A percentile compares a stretch with the other conserved stretches of the same genome.
phyloP scores from a whole-genome alignment of 2,329 filamentous ascomycete species.

The Penicillium sp. region DNA sequence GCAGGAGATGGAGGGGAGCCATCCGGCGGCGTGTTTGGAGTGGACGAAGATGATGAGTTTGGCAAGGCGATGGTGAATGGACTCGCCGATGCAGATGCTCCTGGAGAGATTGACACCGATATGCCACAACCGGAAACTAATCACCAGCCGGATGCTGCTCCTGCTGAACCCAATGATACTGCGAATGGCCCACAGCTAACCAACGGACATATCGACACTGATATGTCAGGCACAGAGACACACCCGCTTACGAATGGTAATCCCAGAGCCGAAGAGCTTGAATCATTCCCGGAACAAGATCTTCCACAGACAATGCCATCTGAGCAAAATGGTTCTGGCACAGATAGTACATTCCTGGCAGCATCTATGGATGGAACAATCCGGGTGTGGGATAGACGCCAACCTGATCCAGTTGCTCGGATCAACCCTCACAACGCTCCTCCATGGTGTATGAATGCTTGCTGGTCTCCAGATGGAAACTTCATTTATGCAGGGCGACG shows the following conservation, averaged over 20 bases:
- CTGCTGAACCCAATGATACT: conserved; percentile 9
- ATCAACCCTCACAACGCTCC: conserved; percentile 76
- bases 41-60: conserved; percentile 84
- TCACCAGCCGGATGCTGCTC: conserved; percentile 5
- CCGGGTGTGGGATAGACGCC: conserved; percentile 57
- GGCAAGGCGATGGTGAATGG: conserved; percentile 69
- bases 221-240: conserved; percentile 24
- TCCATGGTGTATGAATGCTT: conserved; percentile 96
- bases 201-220: conserved; percentile 15
- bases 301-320: conserved; percentile 27
- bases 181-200: conserved; percentile 13
- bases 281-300: conserved; percentile 27
- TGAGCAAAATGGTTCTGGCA: conserved; percentile 52
- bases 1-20: conserved; percentile 48
- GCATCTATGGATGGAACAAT: conserved; percentile 58
- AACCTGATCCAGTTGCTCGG: conserved; percentile 72
- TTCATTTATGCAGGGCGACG: conserved; percentile 88
- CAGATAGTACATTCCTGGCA: conserved; percentile 78
- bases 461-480: conserved; percentile 95
- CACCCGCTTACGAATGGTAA: conserved; percentile 42
- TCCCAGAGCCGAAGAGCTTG: conserved; percentile 45
- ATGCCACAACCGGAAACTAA: conserved; percentile 19
- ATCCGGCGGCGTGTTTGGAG: conserved; percentile 64
- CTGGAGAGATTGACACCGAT: conserved; percentile 32
- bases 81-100: conserved; percentile 22